phyloP scores from a whole-genome alignment of 495 filamentous ascomycete genomes.

The Cercophora newfieldiana region DNA sequence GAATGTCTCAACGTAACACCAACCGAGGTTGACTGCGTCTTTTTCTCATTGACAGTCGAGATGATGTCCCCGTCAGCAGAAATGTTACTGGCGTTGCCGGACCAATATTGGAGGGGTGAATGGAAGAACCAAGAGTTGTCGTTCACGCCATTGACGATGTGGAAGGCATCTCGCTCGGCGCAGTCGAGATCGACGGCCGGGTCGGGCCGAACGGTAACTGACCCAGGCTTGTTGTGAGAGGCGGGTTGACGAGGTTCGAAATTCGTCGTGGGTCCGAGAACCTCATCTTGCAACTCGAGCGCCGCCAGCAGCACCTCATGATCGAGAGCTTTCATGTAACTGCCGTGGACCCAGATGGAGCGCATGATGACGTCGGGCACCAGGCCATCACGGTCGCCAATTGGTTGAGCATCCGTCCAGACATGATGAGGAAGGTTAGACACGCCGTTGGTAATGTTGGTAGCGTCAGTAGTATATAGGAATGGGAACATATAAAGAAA shows the following conservation, averaged over 20 bases:
- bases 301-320: slow-evolving; percentile 60
- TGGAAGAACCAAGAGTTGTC: slow-evolving; percentile 65
- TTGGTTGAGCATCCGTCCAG: slow-evolving; percentile 70
- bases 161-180: slow-evolving; percentile 48
- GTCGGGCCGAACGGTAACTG: slow-evolving; percentile 14
- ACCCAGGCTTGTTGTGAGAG: neutral
- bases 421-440: slow-evolving; percentile 70
- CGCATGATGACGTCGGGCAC: slow-evolving; percentile 58
- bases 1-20: slow-evolving; percentile 71
- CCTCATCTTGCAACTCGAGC: slow-evolving; percentile 60
- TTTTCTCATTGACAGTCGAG: slow-evolving; percentile 61
- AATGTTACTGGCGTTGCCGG: slow-evolving; percentile 58
- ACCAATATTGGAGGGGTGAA: slow-evolving; percentile 75
- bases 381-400: slow-evolving; percentile 37
- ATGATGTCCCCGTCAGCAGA: slow-evolving; percentile 58
- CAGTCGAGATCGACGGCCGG: slow-evolving; percentile 34
- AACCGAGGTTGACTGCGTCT: slow-evolving; percentile 55
- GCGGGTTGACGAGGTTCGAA: slow-evolving; percentile 47
- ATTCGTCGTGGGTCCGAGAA: slow-evolving; percentile 54
- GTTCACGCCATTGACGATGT: slow-evolving; percentile 52
- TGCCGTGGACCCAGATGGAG: slow-evolving; percentile 59
- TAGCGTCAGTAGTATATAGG: slow-evolving; percentile 62
- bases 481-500: slow-evolving; percentile 68
- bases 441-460: slow-evolving; percentile 57
- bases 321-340: slow-evolving; percentile 70